These are phyloP conservation scores for Scedosporium apiospermum DNA, from an alignment of 2,329 filamentous ascomycete species.

Conservation along the genomic window DNA sequence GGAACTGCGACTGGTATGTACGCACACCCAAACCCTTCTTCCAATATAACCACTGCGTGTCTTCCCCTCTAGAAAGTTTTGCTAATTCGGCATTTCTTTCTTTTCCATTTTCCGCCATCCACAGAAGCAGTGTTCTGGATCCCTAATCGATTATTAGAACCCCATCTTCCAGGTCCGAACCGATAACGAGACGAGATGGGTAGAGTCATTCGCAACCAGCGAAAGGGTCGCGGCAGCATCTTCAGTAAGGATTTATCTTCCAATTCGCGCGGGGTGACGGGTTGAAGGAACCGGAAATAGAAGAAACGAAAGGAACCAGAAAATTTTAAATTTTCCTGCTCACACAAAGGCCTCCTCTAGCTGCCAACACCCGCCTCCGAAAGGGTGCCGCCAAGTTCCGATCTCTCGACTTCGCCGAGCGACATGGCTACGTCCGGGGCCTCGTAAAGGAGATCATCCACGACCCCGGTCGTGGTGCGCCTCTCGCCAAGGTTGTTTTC, in stretches of 20 bases:
- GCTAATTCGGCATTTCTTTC: background rate
- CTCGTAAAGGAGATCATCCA: conserved; percentile 99
- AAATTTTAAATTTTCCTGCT: conserved; percentile 8
- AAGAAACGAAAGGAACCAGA: conserved; percentile 13
- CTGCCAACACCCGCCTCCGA: conserved; percentile 81
- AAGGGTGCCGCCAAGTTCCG: conserved; percentile 83
- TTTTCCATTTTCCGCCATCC: background rate
- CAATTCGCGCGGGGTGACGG: conserved; percentile 1
- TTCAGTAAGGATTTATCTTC: conserved; percentile 35
- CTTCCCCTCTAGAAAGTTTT: background rate
- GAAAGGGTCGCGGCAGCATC: conserved; percentile 50
- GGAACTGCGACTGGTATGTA: conserved; percentile 6
- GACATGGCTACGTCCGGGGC: conserved; percentile 95
- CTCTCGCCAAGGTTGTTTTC: conserved; percentile 94
- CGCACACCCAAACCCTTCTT: background rate
- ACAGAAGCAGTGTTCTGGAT: conserved; percentile 10
- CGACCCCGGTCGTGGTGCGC: conserved; percentile 96
- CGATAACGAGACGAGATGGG: conserved; percentile 30
- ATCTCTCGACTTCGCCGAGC: conserved; percentile 91
- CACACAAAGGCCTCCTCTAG: conserved; percentile 26
- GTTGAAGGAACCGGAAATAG: background rate
- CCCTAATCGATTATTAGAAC: conserved; percentile 6
- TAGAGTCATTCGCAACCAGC: conserved; percentile 58
- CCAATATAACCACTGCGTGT: background rate
- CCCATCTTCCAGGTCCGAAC: conserved; percentile 8